A percentile compares a stretch with the other conserved stretches of the same genome.
These are phyloP conservation scores for Cryptosporidium viatorum DNA, from an alignment of 169 alveolate genomes.

Conservation along the genomic window DNA sequence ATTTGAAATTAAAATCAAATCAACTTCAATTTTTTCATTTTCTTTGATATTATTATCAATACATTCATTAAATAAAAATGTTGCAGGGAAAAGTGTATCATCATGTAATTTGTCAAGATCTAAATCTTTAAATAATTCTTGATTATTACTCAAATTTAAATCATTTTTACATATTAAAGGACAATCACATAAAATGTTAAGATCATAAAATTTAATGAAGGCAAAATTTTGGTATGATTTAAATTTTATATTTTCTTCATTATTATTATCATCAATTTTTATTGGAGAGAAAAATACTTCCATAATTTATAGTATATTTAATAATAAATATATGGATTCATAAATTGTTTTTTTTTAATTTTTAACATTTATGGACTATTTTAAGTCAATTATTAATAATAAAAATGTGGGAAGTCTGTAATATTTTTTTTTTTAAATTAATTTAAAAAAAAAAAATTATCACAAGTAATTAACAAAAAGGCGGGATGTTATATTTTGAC, in stretches of 20 bases:
- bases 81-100: constrained; percentile 44
- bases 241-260: constrained; percentile 2
- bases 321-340: not conserved
- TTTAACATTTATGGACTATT: not conserved
- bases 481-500: constrained; percentile 7
- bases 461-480: not conserved
- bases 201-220: constrained; percentile 43
- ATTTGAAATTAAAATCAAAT: constrained; percentile 40
- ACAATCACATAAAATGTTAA: constrained; percentile 70
- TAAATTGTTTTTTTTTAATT: not conserved
- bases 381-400: not conserved
- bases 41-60: not conserved
- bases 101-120: constrained; percentile 40
- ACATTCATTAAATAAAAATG: constrained; percentile 41
- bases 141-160: constrained; percentile 3
- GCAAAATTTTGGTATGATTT: constrained; percentile 32
- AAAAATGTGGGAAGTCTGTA: not conserved
- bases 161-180: constrained; percentile 52
- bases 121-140: constrained; percentile 25
- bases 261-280: not conserved
- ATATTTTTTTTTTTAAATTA: not conserved
- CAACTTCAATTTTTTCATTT: constrained; percentile 51
- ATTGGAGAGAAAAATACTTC: constrained; percentile 66
- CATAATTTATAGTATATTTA: not conserved
- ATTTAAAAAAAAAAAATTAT: too few relatives aligned